Evolutionary conservation across 768 basidiomycete genomes (phyloP), one percentile per base, ranked within the genome.

Genomic region (Mycena vulgaris): DNA sequence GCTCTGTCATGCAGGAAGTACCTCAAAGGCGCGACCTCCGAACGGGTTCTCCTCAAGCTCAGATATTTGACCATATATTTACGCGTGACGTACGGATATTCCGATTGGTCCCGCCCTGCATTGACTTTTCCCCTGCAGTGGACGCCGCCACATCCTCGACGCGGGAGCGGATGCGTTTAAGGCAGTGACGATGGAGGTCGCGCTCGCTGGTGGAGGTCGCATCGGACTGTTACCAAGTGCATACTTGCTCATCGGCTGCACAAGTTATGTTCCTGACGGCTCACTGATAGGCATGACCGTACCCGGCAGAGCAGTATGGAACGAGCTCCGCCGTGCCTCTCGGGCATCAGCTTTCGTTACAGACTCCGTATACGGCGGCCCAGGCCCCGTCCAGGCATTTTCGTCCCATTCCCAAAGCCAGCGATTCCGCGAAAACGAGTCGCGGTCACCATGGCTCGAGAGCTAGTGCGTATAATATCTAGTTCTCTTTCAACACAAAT

Each of bases 1-100:
- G n/a, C n/a, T n/a, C n/a, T n/a, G n/a, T n/a, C n/a, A n/a, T n/a
- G 23, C 51, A 73, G 72, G 47, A 74, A 74, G 35, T 74, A 70
- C 25, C 23, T 74, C 31, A 70, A 55, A 33, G 72, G 72, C 10
- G 63, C 72, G 21, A 70, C 65, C 6, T 70, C 69, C 10, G 61
- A 49, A 39, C 69, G 66, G 1, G 69, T 74, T 9, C 72, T 74
- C 14, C 0, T 40, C 19, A 74, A 74, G 33, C 65, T 74, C 5
- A 55, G 37, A 47, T 63, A 68, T 13, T 57, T 74, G 23, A 23
- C 47, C 3, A 49, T 68, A 16, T 74, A 60, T 45, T 21, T 74
- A 51, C 65, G 62, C 9, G 65, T 68, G 27, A 74, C 65, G 72
- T 74, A 33, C 17, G 65, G 47, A 8, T 37, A 11, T 21, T 39